Percentiles rank a stretch among this genome's conserved stretches.
Conservation (phyloP, 768 basidiomycete species). For the Trametopsis cervina region DNA sequence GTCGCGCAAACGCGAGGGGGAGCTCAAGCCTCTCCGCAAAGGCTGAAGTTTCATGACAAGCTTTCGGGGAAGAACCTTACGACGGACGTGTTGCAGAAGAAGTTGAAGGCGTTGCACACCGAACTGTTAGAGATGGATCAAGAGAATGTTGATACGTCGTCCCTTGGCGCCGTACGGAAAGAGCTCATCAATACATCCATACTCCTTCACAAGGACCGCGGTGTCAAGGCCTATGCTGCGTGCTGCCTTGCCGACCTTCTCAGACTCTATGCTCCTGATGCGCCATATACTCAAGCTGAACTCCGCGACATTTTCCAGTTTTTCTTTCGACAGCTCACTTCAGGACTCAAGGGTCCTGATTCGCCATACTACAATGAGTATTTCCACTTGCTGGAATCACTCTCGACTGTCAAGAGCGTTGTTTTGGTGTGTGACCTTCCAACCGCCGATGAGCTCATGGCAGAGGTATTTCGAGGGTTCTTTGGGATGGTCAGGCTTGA, state of each 20-base stretch:
- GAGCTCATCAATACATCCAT: constrained; percentile 78
- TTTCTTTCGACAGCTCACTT: constrained; percentile 81
- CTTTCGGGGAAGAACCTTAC: constrained; percentile 62
- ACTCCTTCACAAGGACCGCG: constrained; percentile 90
- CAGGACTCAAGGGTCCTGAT: constrained; percentile 68
- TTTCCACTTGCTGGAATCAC: constrained; percentile 88
- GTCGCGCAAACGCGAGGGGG: constrained; percentile 68
- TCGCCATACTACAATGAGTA: constrained; percentile 88
- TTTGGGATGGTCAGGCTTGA: constrained; percentile 74
- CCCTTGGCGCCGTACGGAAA: constrained; percentile 61
- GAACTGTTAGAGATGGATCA: constrained; percentile 84
- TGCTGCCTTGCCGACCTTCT: constrained; percentile 95
- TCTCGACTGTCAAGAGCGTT: constrained; percentile 92
- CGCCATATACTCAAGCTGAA: constrained; percentile 85
- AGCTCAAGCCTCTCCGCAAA: constrained; percentile 45
- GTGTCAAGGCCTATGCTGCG: constrained; percentile 91
- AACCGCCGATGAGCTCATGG: constrained; percentile 76
- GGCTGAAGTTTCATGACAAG: constrained; percentile 76
- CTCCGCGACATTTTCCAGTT: constrained; percentile 96
- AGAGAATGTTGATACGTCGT: constrained; percentile 70
- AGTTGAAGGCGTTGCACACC: constrained; percentile 70
- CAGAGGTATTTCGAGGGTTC: constrained; percentile 76
- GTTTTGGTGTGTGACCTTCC: constrained; percentile 91
- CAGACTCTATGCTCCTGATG: constrained; percentile 91
- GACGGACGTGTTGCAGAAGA: constrained; percentile 81